A percentile compares a stretch with the other conserved stretches of the same genome.
Conservation (phyloP, 345 rosid genomes). For the Linum lewisii region DNA sequence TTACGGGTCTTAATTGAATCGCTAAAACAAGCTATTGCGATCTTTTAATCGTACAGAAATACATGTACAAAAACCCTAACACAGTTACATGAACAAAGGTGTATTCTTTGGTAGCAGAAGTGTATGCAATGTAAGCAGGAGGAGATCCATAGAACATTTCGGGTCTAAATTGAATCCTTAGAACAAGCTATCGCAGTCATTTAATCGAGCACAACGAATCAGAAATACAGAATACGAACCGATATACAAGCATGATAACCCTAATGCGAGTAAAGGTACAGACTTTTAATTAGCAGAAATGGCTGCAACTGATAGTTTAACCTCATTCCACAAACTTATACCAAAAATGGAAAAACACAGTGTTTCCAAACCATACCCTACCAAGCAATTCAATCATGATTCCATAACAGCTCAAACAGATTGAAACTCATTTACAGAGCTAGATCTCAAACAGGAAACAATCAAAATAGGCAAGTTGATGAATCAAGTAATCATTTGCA, state of each 20-base stretch:
- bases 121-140: no score
- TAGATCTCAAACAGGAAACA: not conserved
- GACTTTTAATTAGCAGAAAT: not conserved
- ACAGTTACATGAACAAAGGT: not conserved
- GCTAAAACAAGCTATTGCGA: not conserved
- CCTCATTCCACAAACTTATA: not conserved
- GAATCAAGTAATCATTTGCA: not conserved
- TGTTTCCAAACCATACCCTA: constrained; percentile 8
- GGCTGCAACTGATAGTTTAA: not conserved
- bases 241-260: no score
- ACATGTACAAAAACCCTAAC: not conserved
- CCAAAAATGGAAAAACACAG: not conserved
- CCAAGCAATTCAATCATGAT: constrained; percentile 5
- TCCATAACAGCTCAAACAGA: no score
- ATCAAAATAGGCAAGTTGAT: not conserved
- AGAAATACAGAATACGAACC: no score
- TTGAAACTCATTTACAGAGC: not conserved
- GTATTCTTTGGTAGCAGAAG: no score
- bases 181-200: no score
- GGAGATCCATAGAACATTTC: no score
- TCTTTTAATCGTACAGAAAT: not conserved
- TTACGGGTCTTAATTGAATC: no score
- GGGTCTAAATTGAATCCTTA: no score
- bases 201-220: no score
- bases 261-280: no score